phyloP scores from a whole-genome alignment of 495 filamentous ascomycete species.

The Evansstolkia leycettana region DNA sequence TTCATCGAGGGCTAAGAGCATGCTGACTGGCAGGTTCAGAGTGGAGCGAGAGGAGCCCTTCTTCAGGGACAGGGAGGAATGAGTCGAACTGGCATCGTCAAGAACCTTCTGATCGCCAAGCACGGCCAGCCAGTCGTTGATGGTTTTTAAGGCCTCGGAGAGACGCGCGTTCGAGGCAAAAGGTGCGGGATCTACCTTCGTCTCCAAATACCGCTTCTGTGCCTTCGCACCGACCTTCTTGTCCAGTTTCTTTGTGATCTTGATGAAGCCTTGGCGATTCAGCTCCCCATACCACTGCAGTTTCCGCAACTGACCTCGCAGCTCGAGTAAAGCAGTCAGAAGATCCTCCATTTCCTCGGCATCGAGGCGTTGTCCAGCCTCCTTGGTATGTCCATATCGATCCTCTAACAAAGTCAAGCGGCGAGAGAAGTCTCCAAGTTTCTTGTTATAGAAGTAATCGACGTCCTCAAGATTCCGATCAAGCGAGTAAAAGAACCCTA shows the following conservation, averaged over 20 bases:
- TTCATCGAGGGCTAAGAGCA: slow-evolving; percentile 64
- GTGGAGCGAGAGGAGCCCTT: slow-evolving; percentile 56
- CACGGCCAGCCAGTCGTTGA: slow-evolving; percentile 85
- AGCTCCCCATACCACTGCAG: slow-evolving; percentile 97
- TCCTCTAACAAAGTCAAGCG: slow-evolving; percentile 75
- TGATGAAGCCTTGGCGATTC: slow-evolving; percentile 86
- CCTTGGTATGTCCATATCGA: slow-evolving; percentile 56
- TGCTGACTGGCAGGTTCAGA: slow-evolving; percentile 50
- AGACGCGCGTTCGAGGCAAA: slow-evolving; percentile 71
- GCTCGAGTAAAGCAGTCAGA: slow-evolving; percentile 74
- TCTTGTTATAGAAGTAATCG: slow-evolving; percentile 91
- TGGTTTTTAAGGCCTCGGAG: slow-evolving; percentile 51
- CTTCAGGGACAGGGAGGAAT: slow-evolving; percentile 58
- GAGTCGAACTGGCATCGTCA: slow-evolving; percentile 60
- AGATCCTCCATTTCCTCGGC: slow-evolving; percentile 79
- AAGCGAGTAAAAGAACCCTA: slow-evolving; percentile 89
- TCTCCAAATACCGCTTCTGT: slow-evolving; percentile 71
- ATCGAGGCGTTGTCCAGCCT: slow-evolving; percentile 39
- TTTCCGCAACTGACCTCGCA: slow-evolving; percentile 76
- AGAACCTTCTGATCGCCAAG: slow-evolving; percentile 57
- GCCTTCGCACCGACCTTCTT: slow-evolving; percentile 69
- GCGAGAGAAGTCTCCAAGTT: slow-evolving; percentile 68
- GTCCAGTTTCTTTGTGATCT: slow-evolving; percentile 96
- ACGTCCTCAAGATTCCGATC: slow-evolving; percentile 96
- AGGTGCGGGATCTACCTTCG: slow-evolving; percentile 72